Conservation (phyloP, 2,329 filamentous ascomycete genomes). For the Colletotrichum orchidophilum region DNA sequence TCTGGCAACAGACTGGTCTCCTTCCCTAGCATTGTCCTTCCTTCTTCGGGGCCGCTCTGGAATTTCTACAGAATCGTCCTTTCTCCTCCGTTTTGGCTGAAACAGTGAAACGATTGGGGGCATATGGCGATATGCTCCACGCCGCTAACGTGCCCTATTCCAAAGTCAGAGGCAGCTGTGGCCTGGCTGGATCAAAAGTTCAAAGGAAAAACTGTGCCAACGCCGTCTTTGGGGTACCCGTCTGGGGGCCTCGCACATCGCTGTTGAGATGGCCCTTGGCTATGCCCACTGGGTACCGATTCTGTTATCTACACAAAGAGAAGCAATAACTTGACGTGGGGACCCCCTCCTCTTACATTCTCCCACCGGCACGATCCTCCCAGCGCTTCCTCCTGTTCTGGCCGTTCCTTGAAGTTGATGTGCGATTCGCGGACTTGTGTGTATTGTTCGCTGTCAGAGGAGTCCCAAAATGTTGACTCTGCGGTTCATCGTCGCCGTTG, state of each 20-base stretch:
- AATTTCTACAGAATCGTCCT: not conserved
- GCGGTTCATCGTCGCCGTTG: not conserved
- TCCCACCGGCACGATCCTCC: not conserved
- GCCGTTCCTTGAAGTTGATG: not conserved
- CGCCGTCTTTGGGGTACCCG: not conserved
- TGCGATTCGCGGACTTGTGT: not conserved
- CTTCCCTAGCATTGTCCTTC: no score
- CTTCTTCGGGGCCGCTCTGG: no score
- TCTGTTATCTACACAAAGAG: not conserved
- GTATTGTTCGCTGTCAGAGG: not conserved
- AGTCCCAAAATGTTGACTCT: constrained; percentile 13
- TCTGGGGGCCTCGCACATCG: not conserved
- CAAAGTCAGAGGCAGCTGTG: not conserved
- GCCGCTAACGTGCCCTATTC: not conserved
- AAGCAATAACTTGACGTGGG: not conserved
- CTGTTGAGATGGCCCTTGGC: not conserved
- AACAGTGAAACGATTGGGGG: not conserved
- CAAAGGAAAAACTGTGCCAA: not conserved
- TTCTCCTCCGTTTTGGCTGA: not conserved
- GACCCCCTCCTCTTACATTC: not conserved
- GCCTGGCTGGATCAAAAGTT: not conserved
- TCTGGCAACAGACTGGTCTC: no score
- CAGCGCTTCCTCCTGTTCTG: not conserved
- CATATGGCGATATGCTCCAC: not conserved
- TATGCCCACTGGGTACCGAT: not conserved